phyloP scores from a whole-genome alignment of 352 stramenopile species.

The Globisporangium spiculum region DNA sequence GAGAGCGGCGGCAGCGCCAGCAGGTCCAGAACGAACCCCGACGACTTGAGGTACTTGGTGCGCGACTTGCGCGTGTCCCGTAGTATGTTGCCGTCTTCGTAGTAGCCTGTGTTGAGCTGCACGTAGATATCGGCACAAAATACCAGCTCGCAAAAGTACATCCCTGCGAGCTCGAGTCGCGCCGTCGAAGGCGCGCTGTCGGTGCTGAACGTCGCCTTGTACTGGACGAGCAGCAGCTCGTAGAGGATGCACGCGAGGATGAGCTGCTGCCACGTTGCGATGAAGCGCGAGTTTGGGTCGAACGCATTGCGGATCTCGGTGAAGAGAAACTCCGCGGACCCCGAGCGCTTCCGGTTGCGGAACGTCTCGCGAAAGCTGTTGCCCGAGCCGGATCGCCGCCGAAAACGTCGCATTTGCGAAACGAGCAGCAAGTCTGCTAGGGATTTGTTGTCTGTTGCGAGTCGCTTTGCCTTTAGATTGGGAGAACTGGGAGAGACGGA shows the following conservation, averaged over 20 bases:
- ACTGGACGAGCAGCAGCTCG: constrained; percentile 45
- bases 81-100: constrained; percentile 65
- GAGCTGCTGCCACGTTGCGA: constrained; percentile 51
- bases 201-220: constrained; percentile 37
- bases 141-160: constrained; percentile 57
- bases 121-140: constrained; percentile 69
- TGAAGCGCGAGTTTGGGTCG: constrained; percentile 52
- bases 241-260: constrained; percentile 52
- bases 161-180: constrained; percentile 26
- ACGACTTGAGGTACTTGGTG: constrained; percentile 59
- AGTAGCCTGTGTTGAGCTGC: constrained; percentile 72
- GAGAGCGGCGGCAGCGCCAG: constrained; percentile 47
- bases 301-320: constrained; percentile 55
- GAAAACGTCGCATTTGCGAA: constrained; percentile 1
- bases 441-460: not conserved
- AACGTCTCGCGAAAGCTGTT: constrained; percentile 37
- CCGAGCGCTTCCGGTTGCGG: constrained; percentile 33
- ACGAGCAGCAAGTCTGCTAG: not conserved
- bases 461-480: not conserved
- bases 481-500: not conserved
- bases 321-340: constrained; percentile 47
- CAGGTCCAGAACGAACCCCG: constrained; percentile 49
- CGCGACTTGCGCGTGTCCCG: constrained; percentile 52
- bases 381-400: constrained; percentile 16
- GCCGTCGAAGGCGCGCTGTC: not conserved